These are phyloP conservation scores for Jacaranda mimosifolia DNA, from an alignment of 257 asterid species.

Conservation along the genomic window DNA sequence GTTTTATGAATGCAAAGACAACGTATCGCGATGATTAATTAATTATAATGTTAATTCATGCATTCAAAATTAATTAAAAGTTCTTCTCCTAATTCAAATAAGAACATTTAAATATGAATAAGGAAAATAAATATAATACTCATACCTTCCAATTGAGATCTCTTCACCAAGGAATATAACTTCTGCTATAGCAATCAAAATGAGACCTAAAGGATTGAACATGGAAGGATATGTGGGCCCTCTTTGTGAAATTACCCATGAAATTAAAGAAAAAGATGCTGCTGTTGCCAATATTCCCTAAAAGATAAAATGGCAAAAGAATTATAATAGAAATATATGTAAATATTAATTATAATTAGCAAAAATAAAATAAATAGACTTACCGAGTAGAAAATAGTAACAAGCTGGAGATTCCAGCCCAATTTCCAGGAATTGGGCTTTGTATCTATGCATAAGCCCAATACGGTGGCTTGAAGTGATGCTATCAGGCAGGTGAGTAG, in stretches of 20 bases:
- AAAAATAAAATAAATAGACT: neutral
- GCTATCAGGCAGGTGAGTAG: conserved; percentile 51
- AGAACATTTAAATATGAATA: no score
- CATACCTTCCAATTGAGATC: conserved; percentile 56
- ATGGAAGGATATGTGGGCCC: conserved; percentile 82
- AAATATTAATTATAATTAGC: neutral
- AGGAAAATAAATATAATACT: neutral
- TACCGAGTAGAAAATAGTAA: conserved; percentile 72
- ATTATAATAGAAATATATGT: no score
- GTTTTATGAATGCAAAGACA: no score
- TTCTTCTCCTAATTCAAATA: no score
- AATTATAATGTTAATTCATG: no score
- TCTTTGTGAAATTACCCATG: conserved; percentile 54
- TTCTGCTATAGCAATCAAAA: conserved; percentile 56
- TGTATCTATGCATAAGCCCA: conserved; percentile 59
- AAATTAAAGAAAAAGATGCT: conserved; percentile 55
- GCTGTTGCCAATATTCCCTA: conserved; percentile 70
- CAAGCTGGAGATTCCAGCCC: conserved; percentile 60
- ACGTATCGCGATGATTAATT: no score
- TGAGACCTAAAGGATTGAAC: conserved; percentile 69
- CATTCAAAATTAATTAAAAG: no score
- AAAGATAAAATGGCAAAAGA: no score
- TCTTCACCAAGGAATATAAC: conserved; percentile 49
- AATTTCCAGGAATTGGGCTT: conserved; percentile 54
- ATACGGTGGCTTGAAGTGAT: conserved; percentile 44